Evolutionary conservation across 495 filamentous ascomycete genomes (phyloP).

Genomic region (Xylaria castorea): DNA sequence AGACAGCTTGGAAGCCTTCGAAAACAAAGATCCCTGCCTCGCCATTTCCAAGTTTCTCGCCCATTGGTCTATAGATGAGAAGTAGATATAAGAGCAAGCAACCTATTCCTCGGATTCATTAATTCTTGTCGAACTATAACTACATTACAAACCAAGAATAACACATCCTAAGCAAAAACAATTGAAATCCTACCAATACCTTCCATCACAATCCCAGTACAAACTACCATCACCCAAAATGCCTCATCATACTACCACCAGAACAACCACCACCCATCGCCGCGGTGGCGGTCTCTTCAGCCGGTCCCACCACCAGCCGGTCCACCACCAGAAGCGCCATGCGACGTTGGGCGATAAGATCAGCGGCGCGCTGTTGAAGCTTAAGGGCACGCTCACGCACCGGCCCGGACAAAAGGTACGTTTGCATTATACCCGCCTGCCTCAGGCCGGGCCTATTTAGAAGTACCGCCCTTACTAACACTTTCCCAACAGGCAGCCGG

Average conservation of each 20-base stretch:
- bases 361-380: conserved; percentile 68
- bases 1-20: neutral
- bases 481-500: conserved; percentile 63
- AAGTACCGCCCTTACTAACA: neutral
- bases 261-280: conserved; percentile 35
- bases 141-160: neutral
- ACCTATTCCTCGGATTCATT: neutral
- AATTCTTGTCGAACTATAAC: neutral
- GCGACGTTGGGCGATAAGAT: conserved; percentile 71
- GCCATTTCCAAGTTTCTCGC: conserved; percentile 18
- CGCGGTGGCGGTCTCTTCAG: conserved; percentile 23
- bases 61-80: neutral
- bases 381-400: conserved; percentile 67
- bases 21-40: neutral
- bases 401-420: conserved; percentile 69
- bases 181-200: neutral
- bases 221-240: neutral
- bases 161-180: neutral
- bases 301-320: conserved; percentile 30
- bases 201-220: neutral
- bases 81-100: conserved; percentile 5
- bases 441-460: neutral
- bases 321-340: conserved; percentile 64
- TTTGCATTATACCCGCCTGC: neutral
- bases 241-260: conserved; percentile 23